Base-by-base conservation (phyloP, 1,139 yeast species). In the Yamadazyma mexicana region DNA sequence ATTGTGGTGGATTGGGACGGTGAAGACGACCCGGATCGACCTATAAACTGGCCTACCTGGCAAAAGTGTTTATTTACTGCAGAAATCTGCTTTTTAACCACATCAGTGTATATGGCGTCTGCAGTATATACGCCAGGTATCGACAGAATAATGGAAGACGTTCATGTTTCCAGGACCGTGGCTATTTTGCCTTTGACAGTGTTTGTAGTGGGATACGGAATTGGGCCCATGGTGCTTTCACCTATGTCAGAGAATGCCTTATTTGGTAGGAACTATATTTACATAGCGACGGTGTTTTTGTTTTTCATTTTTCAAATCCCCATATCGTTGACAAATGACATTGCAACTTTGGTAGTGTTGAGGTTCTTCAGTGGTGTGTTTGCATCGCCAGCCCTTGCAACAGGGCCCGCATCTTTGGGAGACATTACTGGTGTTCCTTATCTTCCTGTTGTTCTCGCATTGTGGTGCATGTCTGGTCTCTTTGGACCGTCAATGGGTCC, bases 211-310 rank as follows among this genome's bases (percentile, higher is more conserved):
- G 84, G 82, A 2, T 78, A 77, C 48, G 83, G 81, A 26, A 36
- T 75, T 27, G 83, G 83, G 0, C 83, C 82, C 6, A 60, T 76
- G 66, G 41, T 78, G 1, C 69, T 76, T 38, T 67, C 81, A 2
- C 84, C 85, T 2, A 43, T 78, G 42, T 69, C 81, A 3, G 85
- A 79, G 52, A 52, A 58, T 42, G 53, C 64, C 4, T 59, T 61
- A 10, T 69, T 80, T 40, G 87, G 88, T 3, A 65, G 88, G 47
- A 75, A 73, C 37, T 50, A 63, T 27, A 55, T 66, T 35, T 66
- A 66, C 45, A 50, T 64, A 34, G 29, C 51, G 29, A 62, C 69
- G 3, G 48, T 63, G 32, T 62, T 64, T 46, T 39, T 64, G 4
- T 65, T 61, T 44, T 55, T 61, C 46, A 55, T 65, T 26, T 53